Evolutionary conservation across 2,329 filamentous ascomycete species (phyloP).

Genomic region (Juglanconis oblonga): DNA sequence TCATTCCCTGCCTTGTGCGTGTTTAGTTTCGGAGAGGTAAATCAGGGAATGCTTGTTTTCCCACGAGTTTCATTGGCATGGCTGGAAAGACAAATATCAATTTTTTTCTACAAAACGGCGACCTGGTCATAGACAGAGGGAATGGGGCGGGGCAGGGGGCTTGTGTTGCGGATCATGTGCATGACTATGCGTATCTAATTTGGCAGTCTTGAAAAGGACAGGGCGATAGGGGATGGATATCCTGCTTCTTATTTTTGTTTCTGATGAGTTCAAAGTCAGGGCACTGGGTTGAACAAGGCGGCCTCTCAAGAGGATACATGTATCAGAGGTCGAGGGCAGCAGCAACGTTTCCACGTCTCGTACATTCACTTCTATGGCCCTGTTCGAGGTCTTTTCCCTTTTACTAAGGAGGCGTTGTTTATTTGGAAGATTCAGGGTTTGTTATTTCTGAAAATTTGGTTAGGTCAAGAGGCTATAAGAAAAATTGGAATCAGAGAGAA

Average conservation of each 20-base stretch:
- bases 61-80: conserved; percentile 10
- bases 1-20: conserved; percentile 7
- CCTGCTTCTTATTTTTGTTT: conserved; percentile 11
- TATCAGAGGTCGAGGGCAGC: background rate
- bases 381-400: background rate
- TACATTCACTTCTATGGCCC: conserved; percentile 7
- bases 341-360: background rate
- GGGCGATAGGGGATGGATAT: conserved; percentile 9
- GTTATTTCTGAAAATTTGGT: conserved; percentile 3
- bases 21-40: conserved; percentile 1
- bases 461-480: conserved; percentile 3
- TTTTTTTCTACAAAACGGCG: conserved; percentile 6
- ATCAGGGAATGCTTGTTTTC: background rate
- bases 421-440: conserved; percentile 1
- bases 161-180: background rate
- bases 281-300: conserved; percentile 29
- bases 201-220: background rate
- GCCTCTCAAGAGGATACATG: background rate
- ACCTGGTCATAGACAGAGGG: conserved; percentile 16
- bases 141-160: background rate
- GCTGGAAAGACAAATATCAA: conserved; percentile 17
- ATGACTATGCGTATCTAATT: conserved; percentile 5
- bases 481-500: conserved; percentile 10
- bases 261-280: conserved; percentile 21
- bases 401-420: background rate